phyloP scores from a whole-genome alignment of 176 grass and related monocot species.

The Paspalum vaginatum region DNA sequence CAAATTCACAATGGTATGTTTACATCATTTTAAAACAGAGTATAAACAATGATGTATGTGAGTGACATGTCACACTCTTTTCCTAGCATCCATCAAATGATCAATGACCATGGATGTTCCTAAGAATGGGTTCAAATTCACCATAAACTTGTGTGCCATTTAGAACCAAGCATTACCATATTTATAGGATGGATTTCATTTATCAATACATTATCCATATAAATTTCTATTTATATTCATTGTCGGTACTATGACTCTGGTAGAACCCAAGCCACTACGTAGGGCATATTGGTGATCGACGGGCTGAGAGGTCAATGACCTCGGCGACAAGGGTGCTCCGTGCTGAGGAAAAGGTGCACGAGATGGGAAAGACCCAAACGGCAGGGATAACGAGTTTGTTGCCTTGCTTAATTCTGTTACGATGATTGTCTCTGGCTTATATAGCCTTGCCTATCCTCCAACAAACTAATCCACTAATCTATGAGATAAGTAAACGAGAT shows the following conservation, averaged over 20 bases:
- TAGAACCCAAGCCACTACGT: too few species aligned
- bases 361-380: too few species aligned
- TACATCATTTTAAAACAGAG: slow-evolving; percentile 1
- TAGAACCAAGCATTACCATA: neutral
- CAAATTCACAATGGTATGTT: neutral
- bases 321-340: too few species aligned
- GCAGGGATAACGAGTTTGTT: too few species aligned
- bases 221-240: neutral
- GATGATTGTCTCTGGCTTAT: too few species aligned
- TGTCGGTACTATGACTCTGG: neutral
- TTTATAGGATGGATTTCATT: neutral
- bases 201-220: neutral
- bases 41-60: neutral
- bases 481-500: too few species aligned
- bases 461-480: too few species aligned
- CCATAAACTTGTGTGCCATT: neutral
- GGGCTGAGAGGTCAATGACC: too few species aligned
- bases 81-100: neutral
- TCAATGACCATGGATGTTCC: neutral
- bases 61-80: neutral
- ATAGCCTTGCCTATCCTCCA: too few species aligned
- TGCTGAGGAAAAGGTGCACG: too few species aligned
- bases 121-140: neutral
- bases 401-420: too few species aligned
- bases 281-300: too few species aligned